Percentiles rank a stretch among this genome's conserved stretches.
phyloP scores from a whole-genome alignment of 257 asterid genomes.

The Craterostigma plantagineum region DNA sequence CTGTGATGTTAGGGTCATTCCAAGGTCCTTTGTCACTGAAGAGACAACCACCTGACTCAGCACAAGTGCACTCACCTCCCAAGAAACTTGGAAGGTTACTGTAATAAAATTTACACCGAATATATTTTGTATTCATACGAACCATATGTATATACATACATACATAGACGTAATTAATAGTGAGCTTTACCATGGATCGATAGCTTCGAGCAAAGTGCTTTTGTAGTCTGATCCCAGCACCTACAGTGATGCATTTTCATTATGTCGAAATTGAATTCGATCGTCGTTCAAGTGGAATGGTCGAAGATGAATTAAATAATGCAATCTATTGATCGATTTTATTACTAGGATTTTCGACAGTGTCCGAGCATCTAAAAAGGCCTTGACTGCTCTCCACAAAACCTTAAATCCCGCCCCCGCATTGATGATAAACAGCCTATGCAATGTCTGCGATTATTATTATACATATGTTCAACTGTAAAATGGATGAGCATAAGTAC shows the following conservation, averaged over 20 bases:
- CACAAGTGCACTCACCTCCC: conserved; percentile 54
- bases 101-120: too few relatives aligned
- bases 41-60: conserved; percentile 39
- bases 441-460: conserved; percentile 35
- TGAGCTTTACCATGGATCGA: conserved; percentile 38
- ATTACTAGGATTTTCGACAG: conserved; percentile 50
- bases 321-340: too few relatives aligned
- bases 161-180: neutral
- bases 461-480: neutral
- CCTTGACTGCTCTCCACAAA: conserved; percentile 44
- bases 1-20: conserved; percentile 42
- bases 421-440: conserved; percentile 43
- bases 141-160: neutral
- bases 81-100: conserved; percentile 60
- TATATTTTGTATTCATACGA: too few relatives aligned
- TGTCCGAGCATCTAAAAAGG: conserved; percentile 62
- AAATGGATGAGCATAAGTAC: neutral
- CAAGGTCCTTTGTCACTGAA: conserved; percentile 69
- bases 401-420: conserved; percentile 59
- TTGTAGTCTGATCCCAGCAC: conserved; percentile 53
- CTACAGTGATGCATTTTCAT: conserved; percentile 17
- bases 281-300: neutral
- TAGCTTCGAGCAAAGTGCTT: conserved; percentile 35
- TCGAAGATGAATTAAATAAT: too few relatives aligned
- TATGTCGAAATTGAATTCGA: conserved; percentile 1